A percentile compares a stretch with the other conserved stretches of the same genome.
Evolutionary conservation across 108 stramenopile species (phyloP).

Genomic region (Pseudonitzschia delicatissima): DNA sequence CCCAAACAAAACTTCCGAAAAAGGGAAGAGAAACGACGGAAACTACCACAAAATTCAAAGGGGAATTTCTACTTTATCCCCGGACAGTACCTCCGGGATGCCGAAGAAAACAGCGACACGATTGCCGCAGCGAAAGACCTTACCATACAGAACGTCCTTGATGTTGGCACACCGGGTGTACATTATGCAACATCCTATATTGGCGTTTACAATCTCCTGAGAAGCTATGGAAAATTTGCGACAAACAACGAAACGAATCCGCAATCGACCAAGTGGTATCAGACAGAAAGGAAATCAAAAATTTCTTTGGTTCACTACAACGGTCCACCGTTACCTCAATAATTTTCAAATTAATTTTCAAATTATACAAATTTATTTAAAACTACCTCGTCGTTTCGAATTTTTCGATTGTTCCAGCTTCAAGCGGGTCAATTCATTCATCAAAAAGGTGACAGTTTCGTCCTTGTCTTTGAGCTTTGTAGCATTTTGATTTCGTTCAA

Average conservation of each 20-base stretch:
- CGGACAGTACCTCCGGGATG: neutral
- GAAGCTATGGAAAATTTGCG: constrained; percentile 11
- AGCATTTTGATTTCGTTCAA: neutral
- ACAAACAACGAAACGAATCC: neutral
- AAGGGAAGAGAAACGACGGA: neutral
- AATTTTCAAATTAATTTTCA: too few species aligned
- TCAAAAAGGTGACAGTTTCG: constrained; percentile 13
- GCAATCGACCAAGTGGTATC: neutral
- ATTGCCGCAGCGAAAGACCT: neutral
- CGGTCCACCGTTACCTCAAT: neutral
- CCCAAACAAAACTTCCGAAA: neutral
- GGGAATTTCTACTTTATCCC: constrained; percentile 17
- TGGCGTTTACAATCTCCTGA: constrained; percentile 20
- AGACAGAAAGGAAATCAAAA: neutral
- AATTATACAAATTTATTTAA: too few species aligned
- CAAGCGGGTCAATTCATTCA: constrained; percentile 6
- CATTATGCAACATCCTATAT: constrained; percentile 25
- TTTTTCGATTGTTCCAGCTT: constrained; percentile 17
- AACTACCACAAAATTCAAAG: neutral
- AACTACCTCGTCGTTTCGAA: too few species aligned
- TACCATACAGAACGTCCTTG: neutral
- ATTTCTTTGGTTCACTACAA: neutral
- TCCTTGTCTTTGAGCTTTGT: constrained; percentile 18
- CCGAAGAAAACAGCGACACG: neutral
- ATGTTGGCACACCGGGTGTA: neutral